A percentile compares a stretch with the other conserved stretches of the same genome.
Conservation (phyloP, 106 monocot genomes). For the Triglochin maritima region DNA sequence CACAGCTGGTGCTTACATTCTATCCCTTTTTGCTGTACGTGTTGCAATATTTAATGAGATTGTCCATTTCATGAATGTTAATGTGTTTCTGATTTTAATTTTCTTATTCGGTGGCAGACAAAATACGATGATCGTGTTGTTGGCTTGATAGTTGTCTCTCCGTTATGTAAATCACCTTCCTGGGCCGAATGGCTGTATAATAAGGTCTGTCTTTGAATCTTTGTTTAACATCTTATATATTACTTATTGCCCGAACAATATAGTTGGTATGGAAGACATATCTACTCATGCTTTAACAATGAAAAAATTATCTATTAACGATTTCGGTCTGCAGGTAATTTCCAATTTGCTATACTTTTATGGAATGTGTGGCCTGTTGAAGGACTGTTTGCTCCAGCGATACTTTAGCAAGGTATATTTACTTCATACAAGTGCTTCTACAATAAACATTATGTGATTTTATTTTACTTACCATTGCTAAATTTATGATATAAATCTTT, state of each 20-base stretch:
- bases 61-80: not conserved
- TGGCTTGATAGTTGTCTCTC: constrained; percentile 64
- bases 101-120: constrained; percentile 26
- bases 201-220: constrained; percentile 27
- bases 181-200: constrained; percentile 76
- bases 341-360: constrained; percentile 59
- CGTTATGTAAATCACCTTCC: constrained; percentile 60
- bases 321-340: constrained; percentile 26
- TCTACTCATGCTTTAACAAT: too few species aligned
- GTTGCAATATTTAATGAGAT: not conserved
- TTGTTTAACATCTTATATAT: not conserved
- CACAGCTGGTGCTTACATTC: constrained; percentile 68
- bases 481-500: not conserved
- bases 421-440: not conserved
- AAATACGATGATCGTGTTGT: constrained; percentile 44
- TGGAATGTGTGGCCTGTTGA: constrained; percentile 54
- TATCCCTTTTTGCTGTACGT: constrained; percentile 67
- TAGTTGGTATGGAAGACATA: too few species aligned
- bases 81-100: not conserved
- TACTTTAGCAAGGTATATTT: constrained; percentile 56
- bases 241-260: too few species aligned
- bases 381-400: constrained; percentile 52
- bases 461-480: not conserved
- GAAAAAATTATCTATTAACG: too few species aligned
- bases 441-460: not conserved